Percentiles rank a stretch among this genome's conserved stretches.
phyloP scores from a whole-genome alignment of 2,329 filamentous ascomycete genomes.

The Aspergillus quadricinctus region DNA sequence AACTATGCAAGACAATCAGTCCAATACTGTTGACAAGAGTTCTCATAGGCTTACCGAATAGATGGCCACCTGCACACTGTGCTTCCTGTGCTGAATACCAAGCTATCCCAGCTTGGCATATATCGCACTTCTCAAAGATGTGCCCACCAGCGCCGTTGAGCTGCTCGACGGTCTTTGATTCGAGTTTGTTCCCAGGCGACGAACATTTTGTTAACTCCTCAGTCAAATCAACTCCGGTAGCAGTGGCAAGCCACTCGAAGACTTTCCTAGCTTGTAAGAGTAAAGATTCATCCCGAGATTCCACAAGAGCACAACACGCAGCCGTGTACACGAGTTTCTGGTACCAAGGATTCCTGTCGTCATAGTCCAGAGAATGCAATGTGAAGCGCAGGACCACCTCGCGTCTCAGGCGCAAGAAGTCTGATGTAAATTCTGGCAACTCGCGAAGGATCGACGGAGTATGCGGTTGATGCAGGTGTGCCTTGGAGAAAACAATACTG shows the following conservation, averaged over 20 bases:
- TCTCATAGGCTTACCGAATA: conserved; percentile 40
- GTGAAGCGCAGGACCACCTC: conserved; percentile 23
- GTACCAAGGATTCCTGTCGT: conserved; percentile 16
- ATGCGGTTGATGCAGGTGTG: conserved; percentile 10
- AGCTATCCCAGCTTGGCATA: conserved; percentile 46
- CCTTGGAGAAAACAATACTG: conserved; percentile 34
- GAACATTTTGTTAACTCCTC: conserved; percentile 30
- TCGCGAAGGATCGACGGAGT: conserved; percentile 1
- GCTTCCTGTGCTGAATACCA: conserved; percentile 47
- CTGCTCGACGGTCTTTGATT: conserved; percentile 20
- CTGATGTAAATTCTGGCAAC: conserved; percentile 12
- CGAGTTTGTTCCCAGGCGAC: conserved; percentile 10
- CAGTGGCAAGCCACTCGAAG: conserved; percentile 23
- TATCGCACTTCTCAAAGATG: conserved; percentile 48
- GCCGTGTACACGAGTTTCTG: conserved; percentile 34
- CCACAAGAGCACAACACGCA: conserved; percentile 32
- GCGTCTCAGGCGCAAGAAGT: conserved; percentile 14
- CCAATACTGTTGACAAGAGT: neutral
- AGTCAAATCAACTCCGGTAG: conserved; percentile 26
- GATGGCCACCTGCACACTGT: conserved; percentile 48
- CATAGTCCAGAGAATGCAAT: conserved; percentile 21
- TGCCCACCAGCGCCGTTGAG: conserved; percentile 19
- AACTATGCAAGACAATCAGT: conserved; percentile 27
- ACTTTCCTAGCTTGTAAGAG: conserved; percentile 20
- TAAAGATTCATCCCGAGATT: conserved; percentile 19